Percentiles rank a stretch among this genome's conserved stretches.
Evolutionary conservation across 345 rosid species (phyloP).

Genomic region (Diplotaxis tenuifolia): DNA sequence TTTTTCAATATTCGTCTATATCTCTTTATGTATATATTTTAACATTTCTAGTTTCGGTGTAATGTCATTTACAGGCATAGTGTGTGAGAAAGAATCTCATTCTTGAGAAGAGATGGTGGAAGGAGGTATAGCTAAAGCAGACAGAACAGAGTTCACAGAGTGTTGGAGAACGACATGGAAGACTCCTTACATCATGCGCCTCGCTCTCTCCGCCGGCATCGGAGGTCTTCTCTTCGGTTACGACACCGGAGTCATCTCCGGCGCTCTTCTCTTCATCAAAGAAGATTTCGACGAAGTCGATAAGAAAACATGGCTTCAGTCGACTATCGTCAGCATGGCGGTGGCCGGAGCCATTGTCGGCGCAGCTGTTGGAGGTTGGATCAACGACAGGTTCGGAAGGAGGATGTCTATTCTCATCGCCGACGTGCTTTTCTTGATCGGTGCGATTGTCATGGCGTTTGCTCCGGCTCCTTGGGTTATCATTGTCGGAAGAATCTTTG

Average conservation of each 20-base stretch:
- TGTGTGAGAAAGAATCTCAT: slow-evolving; percentile 2
- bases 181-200: slow-evolving; percentile 79
- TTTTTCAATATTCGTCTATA: not conserved
- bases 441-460: slow-evolving; percentile 65
- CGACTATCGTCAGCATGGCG: slow-evolving; percentile 79
- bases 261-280: slow-evolving; percentile 73
- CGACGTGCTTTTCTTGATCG: slow-evolving; percentile 61
- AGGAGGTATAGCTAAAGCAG: slow-evolving; percentile 57
- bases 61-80: not conserved
- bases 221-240: slow-evolving; percentile 96
- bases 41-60: not conserved
- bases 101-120: slow-evolving; percentile 53
- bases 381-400: slow-evolving; percentile 72
- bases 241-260: slow-evolving; percentile 97
- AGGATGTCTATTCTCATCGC: slow-evolving; percentile 58
- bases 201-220: slow-evolving; percentile 85
- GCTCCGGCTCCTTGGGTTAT: slow-evolving; percentile 77
- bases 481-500: slow-evolving; percentile 66
- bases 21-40: not conserved
- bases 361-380: slow-evolving; percentile 78
- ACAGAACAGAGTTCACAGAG: slow-evolving; percentile 67
- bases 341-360: slow-evolving; percentile 92
- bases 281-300: slow-evolving; percentile 71
- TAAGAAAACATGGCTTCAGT: slow-evolving; percentile 71
- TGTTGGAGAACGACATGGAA: slow-evolving; percentile 71